These are phyloP conservation scores for Manihot esculenta DNA, from an alignment of 441 rosid species.

Conservation along the genomic window DNA sequence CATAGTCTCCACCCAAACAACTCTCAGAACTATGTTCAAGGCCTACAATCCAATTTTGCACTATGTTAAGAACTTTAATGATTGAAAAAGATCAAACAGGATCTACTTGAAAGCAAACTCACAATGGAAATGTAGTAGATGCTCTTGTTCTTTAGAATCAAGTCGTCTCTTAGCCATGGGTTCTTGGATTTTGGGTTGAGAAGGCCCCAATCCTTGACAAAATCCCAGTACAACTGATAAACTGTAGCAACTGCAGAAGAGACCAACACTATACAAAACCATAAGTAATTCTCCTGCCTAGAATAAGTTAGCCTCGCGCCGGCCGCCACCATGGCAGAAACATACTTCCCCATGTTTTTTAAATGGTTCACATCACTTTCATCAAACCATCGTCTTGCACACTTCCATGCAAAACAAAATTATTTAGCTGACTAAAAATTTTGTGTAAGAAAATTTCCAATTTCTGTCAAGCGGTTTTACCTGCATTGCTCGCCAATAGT, in stretches of 20 bases:
- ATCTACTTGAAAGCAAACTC: constrained; percentile 30
- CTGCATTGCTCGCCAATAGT: constrained; percentile 99
- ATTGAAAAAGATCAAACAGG: neutral
- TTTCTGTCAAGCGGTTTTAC: constrained; percentile 31
- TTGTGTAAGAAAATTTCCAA: neutral
- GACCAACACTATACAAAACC: constrained; percentile 62
- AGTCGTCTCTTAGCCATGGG: constrained; percentile 79
- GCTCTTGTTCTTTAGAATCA: constrained; percentile 68
- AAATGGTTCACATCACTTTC: constrained; percentile 66
- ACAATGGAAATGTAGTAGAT: constrained; percentile 78
- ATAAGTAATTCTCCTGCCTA: constrained; percentile 43
- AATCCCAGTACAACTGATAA: constrained; percentile 97
- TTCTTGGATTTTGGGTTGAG: constrained; percentile 71
- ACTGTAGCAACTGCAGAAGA: constrained; percentile 71
- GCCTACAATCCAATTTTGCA: constrained; percentile 43
- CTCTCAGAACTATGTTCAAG: constrained; percentile 69
- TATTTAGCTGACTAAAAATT: neutral
- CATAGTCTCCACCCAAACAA: constrained; percentile 85
- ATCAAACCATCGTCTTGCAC: constrained; percentile 94
- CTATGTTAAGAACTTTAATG: constrained; percentile 1
- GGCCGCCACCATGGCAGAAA: constrained; percentile 95
- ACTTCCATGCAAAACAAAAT: constrained; percentile 33
- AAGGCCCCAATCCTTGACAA: constrained; percentile 94
- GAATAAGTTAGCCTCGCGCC: constrained; percentile 82
- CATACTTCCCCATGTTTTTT: constrained; percentile 96